Base-by-base conservation (phyloP, 2,329 filamentous ascomycete species). In the Microcyclospora pomicola region DNA sequence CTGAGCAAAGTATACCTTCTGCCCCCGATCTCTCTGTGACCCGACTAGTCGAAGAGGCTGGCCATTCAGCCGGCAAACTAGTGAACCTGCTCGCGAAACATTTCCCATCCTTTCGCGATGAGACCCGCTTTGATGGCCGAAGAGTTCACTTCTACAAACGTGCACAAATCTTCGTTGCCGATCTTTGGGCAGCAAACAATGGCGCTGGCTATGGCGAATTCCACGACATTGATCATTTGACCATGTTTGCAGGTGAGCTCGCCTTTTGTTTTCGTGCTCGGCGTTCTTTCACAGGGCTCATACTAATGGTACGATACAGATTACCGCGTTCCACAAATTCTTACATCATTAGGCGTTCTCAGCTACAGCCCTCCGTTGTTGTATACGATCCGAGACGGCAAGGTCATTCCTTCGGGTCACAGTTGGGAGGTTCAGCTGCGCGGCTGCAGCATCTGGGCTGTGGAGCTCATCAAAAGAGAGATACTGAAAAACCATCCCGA, bases 181-280 rank as follows among this genome's bases (percentile, higher is more conserved):
- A 98, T 59, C 59, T 96, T 1, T 98, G 92, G 92, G 92, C 91
- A 5, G 92, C 86, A 45, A 96, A 96, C 58, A 75, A 88, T 37
- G 86, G 85, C 33, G 68, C 80, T 48, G 69, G 73, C 16, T 87
- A 79, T 52, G 92, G 91, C 27, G 67, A 72, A 19, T 98, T 98
- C 59, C 57, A 75, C 40, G 91, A 98, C 56, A 94, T 98, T 50
- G 81, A 91, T 62, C 85, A 86, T 58, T 81, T 98, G 52, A 98
- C 91, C 43, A 96, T 96, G 80, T 98, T 98, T 66, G 87, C 91
- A 54, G 72, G 71, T 71, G 59, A 36, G 49, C 48, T 6, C 7
- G 15, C 13, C 33, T 27, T 15, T 35, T 42, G 27, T 33, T 6
- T 12, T 4, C 6, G 4, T 12, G 6, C n/a, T 15, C 16, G 13